Evolutionary conservation across 108 stramenopile species (phyloP), one percentile per base, ranked within the genome.

Genomic region (Seminavis robusta): DNA sequence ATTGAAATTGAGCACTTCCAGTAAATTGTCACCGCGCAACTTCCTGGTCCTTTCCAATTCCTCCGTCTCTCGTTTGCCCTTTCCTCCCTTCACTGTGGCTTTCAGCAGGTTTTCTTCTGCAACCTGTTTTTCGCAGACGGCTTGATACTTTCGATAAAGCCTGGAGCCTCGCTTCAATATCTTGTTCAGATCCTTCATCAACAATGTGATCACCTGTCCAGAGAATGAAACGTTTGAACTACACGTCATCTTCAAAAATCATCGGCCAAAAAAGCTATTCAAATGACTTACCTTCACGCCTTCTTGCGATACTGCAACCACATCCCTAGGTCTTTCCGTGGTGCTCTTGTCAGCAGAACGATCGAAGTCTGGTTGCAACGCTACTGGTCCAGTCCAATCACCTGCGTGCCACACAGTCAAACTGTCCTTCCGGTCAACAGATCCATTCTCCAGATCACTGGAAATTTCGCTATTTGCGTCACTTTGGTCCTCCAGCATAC

Each of bases 371-470:
- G 86, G 82, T 72, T 88, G 83, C 37, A 88, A 57, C 13, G 75
- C 45, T 1, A 71, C 41, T 19, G 86, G 86, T 1, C 86, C 80
- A 27, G 83, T 88, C 86, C 86, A 88, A 55, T 88, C 86, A 13
- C 86, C 86, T 2, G 83, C 86, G 62, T 83, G 69, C 85, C 85
- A 86, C 15, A 86, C 75, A 19, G 52, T 40, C 8, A 25, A n/a
- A n/a, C n/a, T n/a, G 36, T 37, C 13, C 36, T 13, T 37, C 11
- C 36, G 11, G 36, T 37, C 11, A 11, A 13, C 13, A 13, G 36
- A 11, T 11, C 36, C 11, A 37, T 37, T 37, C 36, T 10, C 36
- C 13, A 10, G 13, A 37, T 11, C 13, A 10, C 10, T 37, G 11
- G 11, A 37, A 11, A 37, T 13, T 37, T 10, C 36, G 36, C 10